Percentiles rank a stretch among this genome's conserved stretches.
phyloP scores from a whole-genome alignment of 1,139 yeast species.

The Yamadazyma atmosphaerica region DNA sequence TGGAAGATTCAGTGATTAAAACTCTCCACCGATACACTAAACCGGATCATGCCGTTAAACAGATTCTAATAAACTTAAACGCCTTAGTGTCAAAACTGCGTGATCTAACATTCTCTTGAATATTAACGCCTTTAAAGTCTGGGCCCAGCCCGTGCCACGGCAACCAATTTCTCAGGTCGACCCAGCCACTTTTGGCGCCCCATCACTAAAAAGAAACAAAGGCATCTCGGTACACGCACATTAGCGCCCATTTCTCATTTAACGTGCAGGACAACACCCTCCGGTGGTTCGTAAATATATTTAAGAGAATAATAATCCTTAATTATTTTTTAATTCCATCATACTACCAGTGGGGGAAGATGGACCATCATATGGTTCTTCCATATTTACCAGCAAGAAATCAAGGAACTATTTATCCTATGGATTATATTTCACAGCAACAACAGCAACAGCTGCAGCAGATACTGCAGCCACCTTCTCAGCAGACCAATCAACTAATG shows the following conservation, averaged over 20 bases:
- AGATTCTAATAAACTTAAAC: no score
- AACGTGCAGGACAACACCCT: background rate
- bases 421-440: slow-evolving; percentile 4
- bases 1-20: no score
- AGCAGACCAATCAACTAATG: slow-evolving; percentile 8
- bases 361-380: slow-evolving; percentile 17
- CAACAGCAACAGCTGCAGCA: slow-evolving; percentile 10
- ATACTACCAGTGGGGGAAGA: slow-evolving; percentile 2
- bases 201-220: background rate
- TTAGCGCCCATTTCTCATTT: background rate
- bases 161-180: no score
- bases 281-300: slow-evolving; percentile 12
- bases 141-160: no score
- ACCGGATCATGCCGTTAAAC: no score
- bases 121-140: no score
- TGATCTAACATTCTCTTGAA: no score
- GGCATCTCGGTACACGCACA: background rate
- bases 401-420: slow-evolving; percentile 7
- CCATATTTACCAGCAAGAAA: slow-evolving; percentile 17
- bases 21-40: no score
- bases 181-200: no score
- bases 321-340: slow-evolving; percentile 3
- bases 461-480: background rate
- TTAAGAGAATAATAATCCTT: slow-evolving; percentile 10
- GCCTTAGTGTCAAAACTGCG: no score